phyloP scores from a whole-genome alignment of 148 eudicot species.

The Euryodendron excelsum region DNA sequence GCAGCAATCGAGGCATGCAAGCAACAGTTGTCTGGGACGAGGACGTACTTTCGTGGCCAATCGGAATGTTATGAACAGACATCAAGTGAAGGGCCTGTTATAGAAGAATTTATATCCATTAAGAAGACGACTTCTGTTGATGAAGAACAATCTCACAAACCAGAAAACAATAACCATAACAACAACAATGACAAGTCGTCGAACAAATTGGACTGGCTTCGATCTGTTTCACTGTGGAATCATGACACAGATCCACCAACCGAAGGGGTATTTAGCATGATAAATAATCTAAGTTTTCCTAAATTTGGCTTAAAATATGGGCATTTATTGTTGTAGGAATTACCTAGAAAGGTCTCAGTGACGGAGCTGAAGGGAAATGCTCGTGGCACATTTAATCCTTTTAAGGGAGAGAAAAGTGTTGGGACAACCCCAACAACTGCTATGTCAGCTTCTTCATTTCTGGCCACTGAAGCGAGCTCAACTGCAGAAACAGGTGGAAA shows the following conservation, averaged over 20 bases:
- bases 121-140: slow-evolving; percentile 32
- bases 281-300: too few relatives aligned
- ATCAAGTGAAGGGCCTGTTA: slow-evolving; percentile 45
- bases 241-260: slow-evolving; percentile 51
- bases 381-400: slow-evolving; percentile 72
- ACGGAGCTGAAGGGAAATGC: slow-evolving; percentile 43
- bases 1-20: slow-evolving; percentile 77
- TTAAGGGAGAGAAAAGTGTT: slow-evolving; percentile 43
- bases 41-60: slow-evolving; percentile 39
- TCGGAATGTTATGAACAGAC: slow-evolving; percentile 67
- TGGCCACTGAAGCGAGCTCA: slow-evolving; percentile 41
- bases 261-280: slow-evolving; percentile 36
- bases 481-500: slow-evolving; percentile 35
- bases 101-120: slow-evolving; percentile 56
- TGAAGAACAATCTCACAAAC: slow-evolving; percentile 36
- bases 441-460: slow-evolving; percentile 7
- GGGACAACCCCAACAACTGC: background rate
- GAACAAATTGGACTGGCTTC: slow-evolving; percentile 68
- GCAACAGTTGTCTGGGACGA: slow-evolving; percentile 53
- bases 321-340: background rate
- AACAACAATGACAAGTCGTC: slow-evolving; percentile 22
- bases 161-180: background rate
- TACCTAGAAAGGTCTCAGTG: slow-evolving; percentile 39
- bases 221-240: slow-evolving; percentile 72
- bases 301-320: too few relatives aligned